Base-by-base conservation (phyloP, 148 eudicot genomes). In the Chenopodium album region DNA sequence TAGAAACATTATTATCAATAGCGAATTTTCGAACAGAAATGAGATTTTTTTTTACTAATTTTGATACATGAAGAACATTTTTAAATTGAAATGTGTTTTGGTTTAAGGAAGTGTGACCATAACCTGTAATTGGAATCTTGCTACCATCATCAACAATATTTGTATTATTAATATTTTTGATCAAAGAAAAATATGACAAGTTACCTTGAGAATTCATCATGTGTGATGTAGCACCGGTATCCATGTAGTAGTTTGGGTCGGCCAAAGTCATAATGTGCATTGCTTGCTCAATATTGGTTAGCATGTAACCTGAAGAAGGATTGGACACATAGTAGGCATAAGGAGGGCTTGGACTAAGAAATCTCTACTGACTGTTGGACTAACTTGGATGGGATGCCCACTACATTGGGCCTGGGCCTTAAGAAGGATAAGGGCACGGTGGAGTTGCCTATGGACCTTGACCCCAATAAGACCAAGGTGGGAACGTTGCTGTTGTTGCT, bases 271-370 rank as follows among this genome's bases (percentile, higher is more conserved):
- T 67, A 0, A 34, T 23, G 31, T 67, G 9, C 71, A 67, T 67
- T 11, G 71, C 71, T 23, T 67, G 71, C 34, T 67, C 37, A 67
- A 67, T 67, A 34, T 67, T 67, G 71, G 71, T 67, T 6, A 34
- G 71, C 7, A 23, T 22, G 4, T n/a, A 67, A 5, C 34, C 71
- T 34, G 71, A 23, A 67, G 29, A 20, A 59, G 64, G 71, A 67
- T 26, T 7, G 9, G 1, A 4, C 14, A 23, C 29, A 23, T 12
- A 67, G 31, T 67, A 67, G 4, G 71, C 71, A 4, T 67, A 34
- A 23, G 17, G 17, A 19, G 71, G 71, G 4, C 31, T 34, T 0
- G 37, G 3, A n/a, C 71, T 2, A 23, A 67, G 71, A 23, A 67
- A 0, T 11, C 71, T 34, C 3, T 0, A 13, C 22, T 16, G 31